phyloP scores from a whole-genome alignment of 495 filamentous ascomycete species.

The Penicillium waksmanii region DNA sequence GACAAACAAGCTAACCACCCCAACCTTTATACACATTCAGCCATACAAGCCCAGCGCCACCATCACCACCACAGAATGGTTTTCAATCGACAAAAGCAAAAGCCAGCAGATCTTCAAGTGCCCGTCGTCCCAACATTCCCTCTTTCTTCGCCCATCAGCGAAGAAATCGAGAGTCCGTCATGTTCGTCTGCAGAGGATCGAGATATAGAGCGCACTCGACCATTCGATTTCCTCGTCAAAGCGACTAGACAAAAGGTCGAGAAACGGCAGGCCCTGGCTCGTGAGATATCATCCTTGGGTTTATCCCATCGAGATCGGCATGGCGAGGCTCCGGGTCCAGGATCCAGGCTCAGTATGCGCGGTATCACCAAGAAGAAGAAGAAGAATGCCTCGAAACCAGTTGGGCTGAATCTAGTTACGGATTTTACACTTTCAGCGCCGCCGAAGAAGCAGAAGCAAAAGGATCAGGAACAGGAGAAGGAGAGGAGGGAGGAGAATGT shows the following conservation, averaged over 20 bases:
- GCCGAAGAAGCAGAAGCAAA: slow-evolving; percentile 11
- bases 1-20: too few species aligned
- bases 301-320: slow-evolving; percentile 15
- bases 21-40: background rate
- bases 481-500: slow-evolving; percentile 5
- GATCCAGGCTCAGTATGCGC: slow-evolving; percentile 19
- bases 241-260: slow-evolving; percentile 32
- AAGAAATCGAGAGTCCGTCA: slow-evolving; percentile 45
- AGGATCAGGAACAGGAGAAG: background rate
- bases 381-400: slow-evolving; percentile 43
- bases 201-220: slow-evolving; percentile 33
- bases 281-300: slow-evolving; percentile 13
- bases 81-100: slow-evolving; percentile 26
- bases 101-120: slow-evolving; percentile 34
- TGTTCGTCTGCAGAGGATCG: slow-evolving; percentile 40
- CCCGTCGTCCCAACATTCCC: slow-evolving; percentile 44
- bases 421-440: slow-evolving; percentile 39
- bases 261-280: slow-evolving; percentile 5
- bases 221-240: slow-evolving; percentile 38
- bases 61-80: slow-evolving; percentile 25
- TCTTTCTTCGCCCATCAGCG: slow-evolving; percentile 49
- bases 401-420: slow-evolving; percentile 69
- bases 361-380: slow-evolving; percentile 55
- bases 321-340: background rate
- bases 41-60: background rate